A percentile compares a stretch with the other conserved stretches of the same genome.
These are phyloP conservation scores for Saprolegnia diclina DNA, from an alignment of 352 stramenopile species.

Conservation along the genomic window DNA sequence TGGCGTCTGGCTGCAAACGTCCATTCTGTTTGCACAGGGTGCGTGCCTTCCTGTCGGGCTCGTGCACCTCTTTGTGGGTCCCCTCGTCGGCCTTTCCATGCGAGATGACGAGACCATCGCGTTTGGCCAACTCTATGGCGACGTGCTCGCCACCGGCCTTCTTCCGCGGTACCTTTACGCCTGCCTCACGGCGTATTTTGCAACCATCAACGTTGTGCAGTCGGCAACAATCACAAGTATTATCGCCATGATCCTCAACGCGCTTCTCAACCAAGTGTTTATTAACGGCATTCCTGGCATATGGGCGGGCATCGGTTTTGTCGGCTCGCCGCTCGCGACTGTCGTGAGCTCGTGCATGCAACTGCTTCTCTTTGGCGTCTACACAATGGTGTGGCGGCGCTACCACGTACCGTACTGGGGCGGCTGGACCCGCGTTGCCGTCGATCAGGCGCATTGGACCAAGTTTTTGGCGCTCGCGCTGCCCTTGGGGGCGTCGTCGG, in stretches of 20 bases:
- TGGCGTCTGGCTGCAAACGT: slow-evolving; percentile 19
- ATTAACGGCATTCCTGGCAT: background rate
- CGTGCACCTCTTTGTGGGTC: background rate
- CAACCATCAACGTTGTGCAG: background rate
- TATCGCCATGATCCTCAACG: background rate
- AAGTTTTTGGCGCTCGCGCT: background rate
- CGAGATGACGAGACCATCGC: background rate
- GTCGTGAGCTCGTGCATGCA: background rate
- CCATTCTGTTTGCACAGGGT: slow-evolving; percentile 8
- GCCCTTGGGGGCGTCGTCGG: background rate
- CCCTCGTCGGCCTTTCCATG: background rate
- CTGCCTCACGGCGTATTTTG: slow-evolving; percentile 1
- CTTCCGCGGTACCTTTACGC: background rate
- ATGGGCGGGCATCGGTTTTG: background rate
- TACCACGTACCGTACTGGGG: background rate
- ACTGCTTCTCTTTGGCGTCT: background rate
- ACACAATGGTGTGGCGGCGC: background rate
- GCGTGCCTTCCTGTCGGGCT: background rate
- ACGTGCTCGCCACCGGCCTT: background rate
- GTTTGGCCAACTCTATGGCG: background rate
- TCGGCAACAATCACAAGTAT: background rate
- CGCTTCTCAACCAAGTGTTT: slow-evolving; percentile 8
- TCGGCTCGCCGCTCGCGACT: background rate
- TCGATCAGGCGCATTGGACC: background rate
- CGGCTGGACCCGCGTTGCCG: slow-evolving; percentile 30